These are phyloP conservation scores for Penicillium capsulatum DNA, from an alignment of 2,329 filamentous ascomycete genomes.

Conservation along the genomic window DNA sequence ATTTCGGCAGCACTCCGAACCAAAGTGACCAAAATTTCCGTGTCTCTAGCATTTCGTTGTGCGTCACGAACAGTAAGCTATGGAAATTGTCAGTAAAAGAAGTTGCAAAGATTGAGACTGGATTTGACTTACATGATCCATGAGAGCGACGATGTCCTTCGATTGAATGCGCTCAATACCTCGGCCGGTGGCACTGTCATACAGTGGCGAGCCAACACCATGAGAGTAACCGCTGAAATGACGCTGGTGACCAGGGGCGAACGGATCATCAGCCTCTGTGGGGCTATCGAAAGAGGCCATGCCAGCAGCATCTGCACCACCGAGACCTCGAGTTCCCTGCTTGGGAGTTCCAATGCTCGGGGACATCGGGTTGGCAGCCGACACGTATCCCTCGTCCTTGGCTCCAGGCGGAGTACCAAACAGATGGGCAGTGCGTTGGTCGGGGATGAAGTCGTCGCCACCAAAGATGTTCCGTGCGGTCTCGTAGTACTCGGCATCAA, in stretches of 20 bases:
- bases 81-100: conserved; percentile 27
- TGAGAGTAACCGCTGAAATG: conserved; percentile 87
- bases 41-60: conserved; percentile 91
- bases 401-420: conserved; percentile 55
- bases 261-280: conserved; percentile 57
- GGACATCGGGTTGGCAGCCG: conserved; percentile 60
- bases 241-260: conserved; percentile 56
- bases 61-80: conserved; percentile 92
- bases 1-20: conserved; percentile 94
- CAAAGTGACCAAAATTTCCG: conserved; percentile 89
- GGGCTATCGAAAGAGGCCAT: conserved; percentile 44
- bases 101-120: not conserved
- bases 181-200: conserved; percentile 80
- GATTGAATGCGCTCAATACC: conserved; percentile 91
- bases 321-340: conserved; percentile 45
- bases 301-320: conserved; percentile 45
- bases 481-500: conserved; percentile 63
- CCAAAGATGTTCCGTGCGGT: conserved; percentile 37
- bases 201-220: conserved; percentile 82
- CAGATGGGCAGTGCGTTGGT: conserved; percentile 36
- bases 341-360: conserved; percentile 47
- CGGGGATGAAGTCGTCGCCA: conserved; percentile 37
- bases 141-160: conserved; percentile 92
- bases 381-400: conserved; percentile 90
- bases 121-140: conserved; percentile 73